Conservation (phyloP, 331 rosid species). For the Pyrus hybrid region DNA sequence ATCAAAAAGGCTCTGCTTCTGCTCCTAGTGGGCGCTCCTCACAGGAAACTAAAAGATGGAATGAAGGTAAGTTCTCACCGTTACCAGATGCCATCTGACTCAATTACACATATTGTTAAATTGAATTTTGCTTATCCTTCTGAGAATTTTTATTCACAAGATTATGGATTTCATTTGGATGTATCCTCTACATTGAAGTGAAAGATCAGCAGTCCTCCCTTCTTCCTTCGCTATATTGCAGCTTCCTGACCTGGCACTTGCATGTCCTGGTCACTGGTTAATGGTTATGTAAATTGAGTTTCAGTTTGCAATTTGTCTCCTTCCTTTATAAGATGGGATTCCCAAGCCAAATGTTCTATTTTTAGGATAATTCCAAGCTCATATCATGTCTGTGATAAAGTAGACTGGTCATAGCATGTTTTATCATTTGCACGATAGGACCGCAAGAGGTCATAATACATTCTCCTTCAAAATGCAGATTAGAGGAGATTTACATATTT, state of each 20-base stretch:
- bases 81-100: not conserved
- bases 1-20: slow-evolving; percentile 86
- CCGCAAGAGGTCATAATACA: not conserved
- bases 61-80: slow-evolving; percentile 59
- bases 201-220: not conserved
- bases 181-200: not conserved
- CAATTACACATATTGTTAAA: not conserved
- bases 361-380: not conserved
- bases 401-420: not conserved
- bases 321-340: not conserved
- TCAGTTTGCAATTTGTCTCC: not conserved
- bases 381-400: not conserved
- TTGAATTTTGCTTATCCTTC: slow-evolving; percentile 2
- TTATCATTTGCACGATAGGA: not conserved
- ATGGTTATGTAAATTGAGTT: not conserved
- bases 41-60: slow-evolving; percentile 83
- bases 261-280: not conserved
- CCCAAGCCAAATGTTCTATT: not conserved
- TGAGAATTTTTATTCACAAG: not conserved
- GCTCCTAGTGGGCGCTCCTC: slow-evolving; percentile 97
- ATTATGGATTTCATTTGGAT: not conserved
- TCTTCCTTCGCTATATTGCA: not conserved
- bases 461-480: slow-evolving; percentile 43
- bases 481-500: slow-evolving; percentile 91
- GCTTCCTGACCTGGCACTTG: not conserved